Evolutionary conservation across 2,329 filamentous ascomycete species (phyloP), one percentile per base, ranked within the genome.

Genomic region (Aureobasidium sp.): DNA sequence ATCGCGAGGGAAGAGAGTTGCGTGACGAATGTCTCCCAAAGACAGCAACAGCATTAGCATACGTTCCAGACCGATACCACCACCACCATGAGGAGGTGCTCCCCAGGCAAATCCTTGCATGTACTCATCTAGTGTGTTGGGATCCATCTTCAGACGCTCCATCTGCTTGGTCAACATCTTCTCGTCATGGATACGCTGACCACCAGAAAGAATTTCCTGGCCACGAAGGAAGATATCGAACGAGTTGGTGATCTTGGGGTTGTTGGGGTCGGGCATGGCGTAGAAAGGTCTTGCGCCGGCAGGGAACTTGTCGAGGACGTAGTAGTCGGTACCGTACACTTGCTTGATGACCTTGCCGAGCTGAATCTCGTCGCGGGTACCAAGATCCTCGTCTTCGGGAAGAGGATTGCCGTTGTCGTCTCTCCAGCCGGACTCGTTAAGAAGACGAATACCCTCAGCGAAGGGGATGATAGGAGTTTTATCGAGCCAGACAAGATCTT

Each of bases 211-310:
- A 63, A 97, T 94, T 73, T 97, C 92, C 71, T 97, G 92, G 0
- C 92, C 92, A 34, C 92, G 88, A 47, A 96, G 83, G 77, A 97
- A 97, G 63, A 97, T 95, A 72, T 97, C 92, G 69, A 96, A 97
- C 0, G 92, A 96, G 72, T 96, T 96, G 56, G 92, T 97, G 72
- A 86, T 85, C 37, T 82, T 80, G 13, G 84, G 79, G 69, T 95
- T 84, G 17, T 87, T 79, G 1, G 87, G 83, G 65, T 96, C 90
- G 32, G 87, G 87, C 83, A 96, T 92, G 1, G 92, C 90, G 71
- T 97, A 96, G 76, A 97, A 96, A 0, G 92, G 92, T 47, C 92
- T 85, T 2, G 90, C 92, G 7, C 85, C 87, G 26, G 84, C 79
- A 0, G 92, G 92, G 78, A 97, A 97, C 71, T 95, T 96, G 81